Evolutionary conservation across 345 rosid species (phyloP).

Genomic region (Melaleuca quinquenervia): DNA sequence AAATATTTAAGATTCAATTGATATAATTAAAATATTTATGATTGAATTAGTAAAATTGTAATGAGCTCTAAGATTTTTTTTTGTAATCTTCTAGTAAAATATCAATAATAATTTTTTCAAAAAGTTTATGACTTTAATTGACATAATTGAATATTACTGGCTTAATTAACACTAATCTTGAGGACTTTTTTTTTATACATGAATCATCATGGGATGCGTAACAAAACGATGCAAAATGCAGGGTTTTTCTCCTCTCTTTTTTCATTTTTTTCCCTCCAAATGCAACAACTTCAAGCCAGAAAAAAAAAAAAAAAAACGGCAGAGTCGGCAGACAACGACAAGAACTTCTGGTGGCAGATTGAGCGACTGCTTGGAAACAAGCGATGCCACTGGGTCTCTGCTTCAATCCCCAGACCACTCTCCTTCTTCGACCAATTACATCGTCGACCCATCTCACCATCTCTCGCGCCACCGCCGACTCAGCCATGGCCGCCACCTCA

Average conservation of each 20-base stretch:
- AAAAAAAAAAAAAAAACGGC: background rate
- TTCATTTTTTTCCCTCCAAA: background rate
- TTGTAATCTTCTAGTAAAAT: too few species aligned
- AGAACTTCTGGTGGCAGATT: background rate
- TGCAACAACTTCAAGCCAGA: background rate
- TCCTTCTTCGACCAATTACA: background rate
- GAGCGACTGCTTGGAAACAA: background rate
- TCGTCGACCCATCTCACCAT: background rate
- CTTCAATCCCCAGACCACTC: background rate
- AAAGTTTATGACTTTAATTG: background rate
- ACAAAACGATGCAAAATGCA: background rate
- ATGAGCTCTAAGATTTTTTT: too few species aligned
- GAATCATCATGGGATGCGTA: background rate
- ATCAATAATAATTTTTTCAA: too few species aligned
- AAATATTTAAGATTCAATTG: too few species aligned
- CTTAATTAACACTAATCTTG: background rate
- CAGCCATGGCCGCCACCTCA: slow-evolving; percentile 34
- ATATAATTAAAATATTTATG: too few species aligned
- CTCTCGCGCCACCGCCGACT: slow-evolving; percentile 6
- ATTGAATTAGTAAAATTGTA: too few species aligned
- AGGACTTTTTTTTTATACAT: background rate
- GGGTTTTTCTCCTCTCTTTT: background rate
- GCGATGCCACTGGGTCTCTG: background rate
- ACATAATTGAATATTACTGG: background rate
- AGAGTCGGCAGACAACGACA: background rate